Percentiles rank a stretch among this genome's conserved stretches.
Evolutionary conservation across 2,329 filamentous ascomycete genomes (phyloP).

Genomic region (Aspergillus sp.): DNA sequence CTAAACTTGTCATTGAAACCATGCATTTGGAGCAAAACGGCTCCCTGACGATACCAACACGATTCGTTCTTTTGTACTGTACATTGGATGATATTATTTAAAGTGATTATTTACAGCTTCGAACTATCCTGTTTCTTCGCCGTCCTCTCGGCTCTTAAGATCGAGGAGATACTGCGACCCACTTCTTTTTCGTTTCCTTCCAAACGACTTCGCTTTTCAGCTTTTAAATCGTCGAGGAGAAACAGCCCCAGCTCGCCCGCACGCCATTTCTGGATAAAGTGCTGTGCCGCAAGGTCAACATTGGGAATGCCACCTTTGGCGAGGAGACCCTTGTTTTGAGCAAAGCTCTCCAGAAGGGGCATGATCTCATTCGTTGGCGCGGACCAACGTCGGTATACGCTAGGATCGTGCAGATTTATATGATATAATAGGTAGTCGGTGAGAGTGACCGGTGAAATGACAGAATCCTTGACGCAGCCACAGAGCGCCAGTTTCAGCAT

Average conservation of each 20-base stretch:
- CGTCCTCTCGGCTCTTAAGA: conserved; percentile 40
- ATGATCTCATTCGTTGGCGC: conserved; percentile 81
- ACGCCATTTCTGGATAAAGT: conserved; percentile 81
- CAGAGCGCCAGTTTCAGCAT: conserved; percentile 96
- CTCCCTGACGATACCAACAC: conserved; percentile 19
- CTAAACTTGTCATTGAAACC: conserved; percentile 10
- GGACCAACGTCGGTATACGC: conserved; percentile 63
- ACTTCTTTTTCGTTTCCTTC: conserved; percentile 29
- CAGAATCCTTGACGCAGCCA: conserved; percentile 84
- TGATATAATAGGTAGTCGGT: conserved; percentile 89
- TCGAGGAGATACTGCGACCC: conserved; percentile 45
- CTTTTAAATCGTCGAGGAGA: conserved; percentile 72
- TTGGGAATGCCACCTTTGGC: conserved; percentile 70
- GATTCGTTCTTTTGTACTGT: conserved; percentile 21
- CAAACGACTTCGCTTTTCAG: conserved; percentile 55
- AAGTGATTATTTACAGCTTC: conserved; percentile 18
- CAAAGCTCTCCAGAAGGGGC: conserved; percentile 69
- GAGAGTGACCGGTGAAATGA: conserved; percentile 74
- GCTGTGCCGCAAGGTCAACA: conserved; percentile 70
- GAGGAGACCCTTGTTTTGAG: conserved; percentile 72
- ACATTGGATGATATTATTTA: conserved; percentile 22
- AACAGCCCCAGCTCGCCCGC: conserved; percentile 73
- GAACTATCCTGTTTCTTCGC: conserved; percentile 24
- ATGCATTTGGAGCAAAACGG: conserved; percentile 16
- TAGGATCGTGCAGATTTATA: conserved; percentile 68